Evolutionary conservation across 2,329 filamentous ascomycete species (phyloP), one percentile per base, ranked within the genome.

Genomic region (Incumbomyces lentus): DNA sequence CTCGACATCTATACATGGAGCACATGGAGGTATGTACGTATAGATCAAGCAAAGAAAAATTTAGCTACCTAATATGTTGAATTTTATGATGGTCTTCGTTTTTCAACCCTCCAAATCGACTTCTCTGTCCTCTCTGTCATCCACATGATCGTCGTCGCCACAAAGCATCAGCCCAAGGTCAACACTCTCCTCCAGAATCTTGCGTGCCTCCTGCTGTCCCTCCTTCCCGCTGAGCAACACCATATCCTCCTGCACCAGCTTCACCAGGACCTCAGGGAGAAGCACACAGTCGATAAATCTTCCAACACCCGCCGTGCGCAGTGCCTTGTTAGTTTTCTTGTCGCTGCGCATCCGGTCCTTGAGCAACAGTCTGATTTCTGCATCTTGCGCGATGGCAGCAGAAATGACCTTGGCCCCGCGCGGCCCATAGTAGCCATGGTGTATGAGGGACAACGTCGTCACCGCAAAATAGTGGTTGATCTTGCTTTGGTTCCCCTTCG

Each of bases 391-490:
- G n/a, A 58, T 52, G 0, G 51, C 50, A 10, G 47, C 43, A 37
- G 79, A 84, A 74, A 95, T 86, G 43, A 75, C 66, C 40, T 77
- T 76, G 43, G 84, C 72, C 1, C 88, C 88, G 16, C 81, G 76
- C 2, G 81, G 75, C 1, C 88, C 88, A 64, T 94, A 95, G 64
- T 94, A 95, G 0, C 88, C 88, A 8, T 84, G 84, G 2, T 76
- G 80, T 26, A 82, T 70, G 46, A 70, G 73, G 40, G 74, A 70
- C 22, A 77, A 67, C 3, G 59, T 60, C 46, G 60, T 62, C n/a
- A 56, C 63, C 48, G 60, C 62, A 16, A 67, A 58, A 26, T 55
- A 64, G 42, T 72, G 78, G 49, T 77, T 74, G 43, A 77, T 68
- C 10, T 40, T 41, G 36, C 42, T 53, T 22, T 50, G 43, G 33